These are phyloP conservation scores for Bruguiera sexangula DNA, from an alignment of 345 rosid species.

Conservation along the genomic window DNA sequence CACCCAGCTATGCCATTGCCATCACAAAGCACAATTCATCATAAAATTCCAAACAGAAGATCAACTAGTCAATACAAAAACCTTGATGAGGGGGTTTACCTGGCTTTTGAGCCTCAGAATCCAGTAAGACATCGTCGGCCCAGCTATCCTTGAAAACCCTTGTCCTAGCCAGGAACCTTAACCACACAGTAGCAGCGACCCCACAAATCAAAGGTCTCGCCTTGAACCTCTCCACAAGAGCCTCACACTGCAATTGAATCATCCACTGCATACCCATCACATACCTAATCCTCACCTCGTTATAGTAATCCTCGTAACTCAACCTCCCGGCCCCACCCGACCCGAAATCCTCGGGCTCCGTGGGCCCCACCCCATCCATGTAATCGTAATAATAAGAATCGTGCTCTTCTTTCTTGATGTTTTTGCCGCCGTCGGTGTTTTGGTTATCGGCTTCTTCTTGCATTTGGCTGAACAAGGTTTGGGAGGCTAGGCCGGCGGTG, in stretches of 20 bases:
- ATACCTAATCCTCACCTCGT: conserved; percentile 64
- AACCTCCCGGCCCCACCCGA: conserved; percentile 14
- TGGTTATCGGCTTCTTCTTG: conserved; percentile 17
- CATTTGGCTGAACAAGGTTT: conserved; percentile 41
- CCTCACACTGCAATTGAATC: conserved; percentile 70
- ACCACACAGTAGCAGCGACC: conserved; percentile 51
- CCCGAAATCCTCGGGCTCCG: conserved; percentile 52
- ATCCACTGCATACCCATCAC: conserved; percentile 63
- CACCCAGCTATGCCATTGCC: not conserved
- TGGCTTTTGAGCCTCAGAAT: conserved; percentile 48
- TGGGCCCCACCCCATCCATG: conserved; percentile 33
- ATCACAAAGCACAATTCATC: not conserved
- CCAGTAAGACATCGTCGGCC: conserved; percentile 52
- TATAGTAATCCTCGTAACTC: conserved; percentile 52
- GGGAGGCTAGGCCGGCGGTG: conserved; percentile 32
- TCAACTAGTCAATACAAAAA: not conserved
- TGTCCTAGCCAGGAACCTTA: conserved; percentile 48
- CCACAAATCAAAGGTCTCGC: conserved; percentile 65
- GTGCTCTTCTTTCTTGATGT: conserved; percentile 22
- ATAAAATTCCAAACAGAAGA: not conserved
- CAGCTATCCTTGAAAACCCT: conserved; percentile 48
- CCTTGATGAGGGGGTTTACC: conserved; percentile 19
- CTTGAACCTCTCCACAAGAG: conserved; percentile 52
- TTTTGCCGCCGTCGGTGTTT: not conserved
- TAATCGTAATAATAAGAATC: not conserved